Evolutionary conservation across 495 filamentous ascomycete genomes (phyloP).

Genomic region (Xylaria sp.): DNA sequence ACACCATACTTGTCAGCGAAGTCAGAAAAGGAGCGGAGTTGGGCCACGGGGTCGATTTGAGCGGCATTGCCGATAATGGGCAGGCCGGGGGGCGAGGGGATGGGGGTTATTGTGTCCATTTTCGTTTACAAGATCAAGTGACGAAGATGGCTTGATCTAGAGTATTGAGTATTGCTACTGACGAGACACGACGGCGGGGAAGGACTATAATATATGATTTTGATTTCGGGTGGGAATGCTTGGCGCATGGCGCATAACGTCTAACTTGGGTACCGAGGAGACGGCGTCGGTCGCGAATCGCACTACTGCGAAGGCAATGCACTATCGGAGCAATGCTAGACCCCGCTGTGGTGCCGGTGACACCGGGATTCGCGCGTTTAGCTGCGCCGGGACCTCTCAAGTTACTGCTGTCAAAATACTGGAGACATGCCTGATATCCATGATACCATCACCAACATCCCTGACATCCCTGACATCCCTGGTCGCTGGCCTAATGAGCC

Average conservation of each 20-base stretch:
- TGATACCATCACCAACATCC: too few species aligned
- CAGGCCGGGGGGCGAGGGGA: constrained; percentile 40
- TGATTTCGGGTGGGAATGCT: background rate
- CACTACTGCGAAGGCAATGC: background rate
- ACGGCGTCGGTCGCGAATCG: background rate
- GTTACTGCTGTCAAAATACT: background rate
- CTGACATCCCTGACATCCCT: background rate
- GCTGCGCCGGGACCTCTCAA: constrained; percentile 5
- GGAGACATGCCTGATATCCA: background rate
- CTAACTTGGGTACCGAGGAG: background rate
- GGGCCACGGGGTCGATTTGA: constrained; percentile 36
- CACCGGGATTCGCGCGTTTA: constrained; percentile 16
- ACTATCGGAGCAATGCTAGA: constrained; percentile 19
- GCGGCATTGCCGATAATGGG: constrained; percentile 40
- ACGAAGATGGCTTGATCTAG: background rate
- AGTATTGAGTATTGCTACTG: too few species aligned
- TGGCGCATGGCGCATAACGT: constrained; percentile 22
- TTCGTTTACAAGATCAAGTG: background rate
- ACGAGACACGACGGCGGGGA: background rate
- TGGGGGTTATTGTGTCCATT: constrained; percentile 35
- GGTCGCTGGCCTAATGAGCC: too few species aligned
- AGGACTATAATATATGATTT: constrained; percentile 7
- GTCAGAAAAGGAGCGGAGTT: constrained; percentile 31
- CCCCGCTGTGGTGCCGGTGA: constrained; percentile 12
- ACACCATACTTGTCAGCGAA: constrained; percentile 44